Conservation (phyloP, 108 stramenopile species). For the Nitzschia inconspicua region DNA sequence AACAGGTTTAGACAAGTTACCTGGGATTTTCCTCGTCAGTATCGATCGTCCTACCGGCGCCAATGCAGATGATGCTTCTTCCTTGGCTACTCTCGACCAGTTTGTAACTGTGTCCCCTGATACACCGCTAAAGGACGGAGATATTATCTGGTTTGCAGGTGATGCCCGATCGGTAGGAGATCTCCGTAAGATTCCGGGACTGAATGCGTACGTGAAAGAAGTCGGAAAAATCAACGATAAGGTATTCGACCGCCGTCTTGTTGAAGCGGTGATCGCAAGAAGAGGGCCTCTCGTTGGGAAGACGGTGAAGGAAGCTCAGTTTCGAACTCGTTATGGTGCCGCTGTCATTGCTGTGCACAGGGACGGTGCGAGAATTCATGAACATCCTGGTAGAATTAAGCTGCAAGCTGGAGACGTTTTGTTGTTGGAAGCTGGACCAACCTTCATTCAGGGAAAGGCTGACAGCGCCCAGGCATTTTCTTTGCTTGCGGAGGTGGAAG, state of each 20-base stretch:
- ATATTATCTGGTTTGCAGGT: constrained; percentile 81
- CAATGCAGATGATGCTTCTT: no score
- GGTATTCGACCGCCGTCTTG: constrained; percentile 68
- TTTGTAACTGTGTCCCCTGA: constrained; percentile 30
- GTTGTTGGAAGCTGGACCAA: constrained; percentile 69
- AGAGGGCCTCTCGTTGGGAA: constrained; percentile 74
- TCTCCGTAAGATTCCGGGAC: constrained; percentile 71
- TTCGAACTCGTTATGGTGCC: constrained; percentile 78
- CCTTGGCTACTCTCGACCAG: neutral
- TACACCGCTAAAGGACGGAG: constrained; percentile 35
- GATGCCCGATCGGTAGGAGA: constrained; percentile 44
- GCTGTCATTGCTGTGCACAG: constrained; percentile 87
- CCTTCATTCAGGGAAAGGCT: constrained; percentile 53
- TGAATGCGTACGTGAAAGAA: constrained; percentile 57
- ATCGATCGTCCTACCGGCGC: constrained; percentile 65
- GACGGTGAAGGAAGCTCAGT: constrained; percentile 66
- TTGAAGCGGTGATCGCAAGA: constrained; percentile 80
- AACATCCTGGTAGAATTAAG: constrained; percentile 53
- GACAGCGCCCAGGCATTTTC: constrained; percentile 74
- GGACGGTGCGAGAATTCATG: constrained; percentile 69
- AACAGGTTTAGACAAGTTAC: constrained; percentile 59
- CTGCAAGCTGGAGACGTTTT: constrained; percentile 13
- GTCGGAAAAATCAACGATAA: constrained; percentile 70
- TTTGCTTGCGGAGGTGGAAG: constrained; percentile 76
- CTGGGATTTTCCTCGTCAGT: constrained; percentile 68